Evolutionary conservation across 164 flowering plant genomes (phyloP), one percentile per base, ranked within the genome.

Genomic region (Chimonanthus salicifolius): DNA sequence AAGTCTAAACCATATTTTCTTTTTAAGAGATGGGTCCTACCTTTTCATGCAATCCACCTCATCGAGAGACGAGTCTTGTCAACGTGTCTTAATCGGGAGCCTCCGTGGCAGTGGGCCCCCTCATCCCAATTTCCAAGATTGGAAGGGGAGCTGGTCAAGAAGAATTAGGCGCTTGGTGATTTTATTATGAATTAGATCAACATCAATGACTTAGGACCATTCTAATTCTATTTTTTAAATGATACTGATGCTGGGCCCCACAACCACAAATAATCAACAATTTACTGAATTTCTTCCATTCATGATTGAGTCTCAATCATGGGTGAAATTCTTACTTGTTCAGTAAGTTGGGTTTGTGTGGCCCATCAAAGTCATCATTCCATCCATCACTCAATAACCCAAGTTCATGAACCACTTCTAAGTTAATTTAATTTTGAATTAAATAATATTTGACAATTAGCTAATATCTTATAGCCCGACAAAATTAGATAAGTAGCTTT

Each of bases 291-390:
- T 66, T 66, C 45, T 6, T 44, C 48, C 69, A 43, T 66, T 20
- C 66, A 63, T 63, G 66, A 66, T 66, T 16, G 69, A 11, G 45
- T 13, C 49, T 44, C 69, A 46, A 66, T 66, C 18, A 66, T 66
- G 69, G 49, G 4, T 13, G 47, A 66, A 45, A 63, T 43, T 15
- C 1, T 63, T 66, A 2, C 47, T 66, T 13, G 0, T 10, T 66
- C 49, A 44, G 47, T 21, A 66, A 13, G 69, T 13, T 5, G 69
- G 69, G 3, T 15, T 7, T 44, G 49, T 15, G 48, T 6, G 49
- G 18, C 16, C 48, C 69, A 66, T 45, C n/a, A 33, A 13, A 13
- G 8, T 10, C 69, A 66, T 66, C 49, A 46, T 66, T 66, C 69
- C 7, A 0, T 45, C 9, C 69, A 13, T 46, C 69, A 7, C n/a